A percentile compares a stretch with the other conserved stretches of the same genome.
phyloP scores from a whole-genome alignment of 2,329 filamentous ascomycete species.

The Cytospora schulzeri region DNA sequence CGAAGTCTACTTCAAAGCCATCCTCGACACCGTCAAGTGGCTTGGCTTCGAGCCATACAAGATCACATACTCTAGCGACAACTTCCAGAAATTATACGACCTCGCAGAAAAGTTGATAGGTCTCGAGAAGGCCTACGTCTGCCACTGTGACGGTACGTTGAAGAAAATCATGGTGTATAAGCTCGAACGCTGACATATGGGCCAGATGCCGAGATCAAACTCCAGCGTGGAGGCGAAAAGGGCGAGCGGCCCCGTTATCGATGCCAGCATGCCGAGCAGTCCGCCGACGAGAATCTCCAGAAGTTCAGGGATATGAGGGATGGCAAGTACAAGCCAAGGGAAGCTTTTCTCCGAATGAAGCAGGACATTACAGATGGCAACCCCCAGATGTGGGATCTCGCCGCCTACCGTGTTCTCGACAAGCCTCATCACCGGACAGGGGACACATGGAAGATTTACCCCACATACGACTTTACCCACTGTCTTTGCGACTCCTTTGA shows the following conservation, averaged over 20 bases:
- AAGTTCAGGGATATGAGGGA: constrained; percentile 91
- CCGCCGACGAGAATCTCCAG: constrained; percentile 72
- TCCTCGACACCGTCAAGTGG: constrained; percentile 86
- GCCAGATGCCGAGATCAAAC: constrained; percentile 74
- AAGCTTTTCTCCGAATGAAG: constrained; percentile 91
- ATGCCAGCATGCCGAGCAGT: constrained; percentile 77
- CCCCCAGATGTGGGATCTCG: constrained; percentile 95
- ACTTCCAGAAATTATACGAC: constrained; percentile 86
- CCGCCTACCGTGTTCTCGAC: constrained; percentile 80
- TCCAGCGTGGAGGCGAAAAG: constrained; percentile 79
- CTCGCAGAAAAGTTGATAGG: constrained; percentile 82
- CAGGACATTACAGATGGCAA: constrained; percentile 82
- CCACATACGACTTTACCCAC: constrained; percentile 91
- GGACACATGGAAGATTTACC: constrained; percentile 87
- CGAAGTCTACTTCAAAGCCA: constrained; percentile 85
- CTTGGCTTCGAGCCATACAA: constrained; percentile 76
- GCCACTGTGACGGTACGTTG: constrained; percentile 66
- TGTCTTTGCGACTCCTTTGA: constrained; percentile 93
- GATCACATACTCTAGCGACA: constrained; percentile 87
- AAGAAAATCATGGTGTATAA: background rate
- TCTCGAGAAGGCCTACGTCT: constrained; percentile 76
- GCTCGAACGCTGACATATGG: background rate
- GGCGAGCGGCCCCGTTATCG: constrained; percentile 71
- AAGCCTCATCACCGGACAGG: constrained; percentile 77
- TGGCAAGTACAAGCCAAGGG: constrained; percentile 82